These are phyloP conservation scores for Aspergillus fischeri DNA, from an alignment of 2,329 filamentous ascomycete species.

Conservation along the genomic window DNA sequence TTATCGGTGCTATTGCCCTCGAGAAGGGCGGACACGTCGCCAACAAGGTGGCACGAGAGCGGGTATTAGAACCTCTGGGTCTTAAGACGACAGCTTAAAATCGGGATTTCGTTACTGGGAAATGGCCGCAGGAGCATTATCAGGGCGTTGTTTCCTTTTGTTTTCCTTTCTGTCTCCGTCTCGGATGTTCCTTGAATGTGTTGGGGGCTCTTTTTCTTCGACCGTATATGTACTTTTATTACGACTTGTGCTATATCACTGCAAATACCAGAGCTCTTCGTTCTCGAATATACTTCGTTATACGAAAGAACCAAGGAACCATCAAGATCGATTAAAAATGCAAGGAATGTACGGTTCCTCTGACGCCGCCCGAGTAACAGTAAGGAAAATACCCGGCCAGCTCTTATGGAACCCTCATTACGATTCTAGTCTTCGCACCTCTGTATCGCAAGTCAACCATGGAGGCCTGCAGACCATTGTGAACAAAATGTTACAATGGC, in stretches of 20 bases:
- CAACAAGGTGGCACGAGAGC: slow-evolving; percentile 68
- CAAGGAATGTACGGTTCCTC: slow-evolving; percentile 66
- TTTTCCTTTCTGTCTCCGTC: slow-evolving; percentile 18
- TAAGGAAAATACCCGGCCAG: slow-evolving; percentile 62
- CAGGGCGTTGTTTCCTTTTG: slow-evolving; percentile 29
- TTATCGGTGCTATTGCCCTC: slow-evolving; percentile 84
- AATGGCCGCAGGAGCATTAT: slow-evolving; percentile 33
- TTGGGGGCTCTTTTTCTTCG: slow-evolving; percentile 18
- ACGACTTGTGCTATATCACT: slow-evolving; percentile 20
- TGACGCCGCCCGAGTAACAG: slow-evolving; percentile 78
- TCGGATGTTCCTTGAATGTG: slow-evolving; percentile 20
- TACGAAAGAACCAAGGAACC: slow-evolving; percentile 13
- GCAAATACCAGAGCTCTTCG: slow-evolving; percentile 19
- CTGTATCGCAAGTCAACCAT: slow-evolving; percentile 65
- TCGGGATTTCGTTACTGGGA: slow-evolving; percentile 15
- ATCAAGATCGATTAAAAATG: slow-evolving; percentile 4
- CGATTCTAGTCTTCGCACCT: slow-evolving; percentile 54
- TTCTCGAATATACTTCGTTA: slow-evolving; percentile 11
- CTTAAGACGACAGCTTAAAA: slow-evolving; percentile 27
- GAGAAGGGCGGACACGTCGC: slow-evolving; percentile 79
- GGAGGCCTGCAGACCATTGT: slow-evolving; percentile 48
- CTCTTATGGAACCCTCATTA: slow-evolving; percentile 63
- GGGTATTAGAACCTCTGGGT: slow-evolving; percentile 59
- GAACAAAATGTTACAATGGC: slow-evolving; percentile 66
- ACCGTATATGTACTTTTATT: slow-evolving; percentile 34